Percentiles rank a stretch among this genome's conserved stretches.
Conservation (phyloP, 208 protist species). For the Leishmania guyanensis region DNA sequence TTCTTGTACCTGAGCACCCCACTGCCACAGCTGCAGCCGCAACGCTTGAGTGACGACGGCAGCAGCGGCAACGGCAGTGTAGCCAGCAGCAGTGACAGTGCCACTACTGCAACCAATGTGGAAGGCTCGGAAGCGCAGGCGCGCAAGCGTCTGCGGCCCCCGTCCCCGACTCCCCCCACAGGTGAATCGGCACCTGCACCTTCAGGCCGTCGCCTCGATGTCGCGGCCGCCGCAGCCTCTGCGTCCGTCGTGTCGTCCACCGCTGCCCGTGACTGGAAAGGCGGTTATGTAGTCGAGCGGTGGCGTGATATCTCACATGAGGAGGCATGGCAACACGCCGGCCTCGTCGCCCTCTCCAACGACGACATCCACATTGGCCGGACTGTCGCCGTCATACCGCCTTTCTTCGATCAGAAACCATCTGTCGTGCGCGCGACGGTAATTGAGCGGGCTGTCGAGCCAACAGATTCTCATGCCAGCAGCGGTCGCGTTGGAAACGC, state of each 20-base stretch:
- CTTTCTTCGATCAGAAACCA: slow-evolving; percentile 59
- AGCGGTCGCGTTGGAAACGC: background rate
- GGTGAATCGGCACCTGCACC: background rate
- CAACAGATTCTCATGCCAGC: slow-evolving; percentile 1
- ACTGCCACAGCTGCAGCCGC: slow-evolving; percentile 52
- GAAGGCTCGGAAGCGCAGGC: background rate
- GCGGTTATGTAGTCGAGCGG: slow-evolving; percentile 58
- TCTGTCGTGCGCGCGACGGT: slow-evolving; percentile 68
- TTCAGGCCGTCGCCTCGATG: background rate
- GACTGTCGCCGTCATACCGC: slow-evolving; percentile 66
- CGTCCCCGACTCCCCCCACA: slow-evolving; percentile 5
- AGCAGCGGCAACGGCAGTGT: background rate
- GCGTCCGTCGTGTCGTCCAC: background rate
- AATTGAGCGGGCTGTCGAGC: slow-evolving; percentile 40
- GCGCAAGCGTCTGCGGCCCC: slow-evolving; percentile 14
- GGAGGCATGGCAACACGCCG: slow-evolving; percentile 43
- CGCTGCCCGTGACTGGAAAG: slow-evolving; percentile 26
- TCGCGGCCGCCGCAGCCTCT: background rate
- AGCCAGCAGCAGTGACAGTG: background rate
- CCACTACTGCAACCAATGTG: background rate
- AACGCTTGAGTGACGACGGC: slow-evolving; percentile 17
- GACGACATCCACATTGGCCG: slow-evolving; percentile 48
- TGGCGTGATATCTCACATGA: slow-evolving; percentile 52
- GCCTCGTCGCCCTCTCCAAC: slow-evolving; percentile 39
- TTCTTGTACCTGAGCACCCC: slow-evolving; percentile 51